Evolutionary conservation across 352 stramenopile species (phyloP).

Genomic region (Halophytophthora polymorphica): DNA sequence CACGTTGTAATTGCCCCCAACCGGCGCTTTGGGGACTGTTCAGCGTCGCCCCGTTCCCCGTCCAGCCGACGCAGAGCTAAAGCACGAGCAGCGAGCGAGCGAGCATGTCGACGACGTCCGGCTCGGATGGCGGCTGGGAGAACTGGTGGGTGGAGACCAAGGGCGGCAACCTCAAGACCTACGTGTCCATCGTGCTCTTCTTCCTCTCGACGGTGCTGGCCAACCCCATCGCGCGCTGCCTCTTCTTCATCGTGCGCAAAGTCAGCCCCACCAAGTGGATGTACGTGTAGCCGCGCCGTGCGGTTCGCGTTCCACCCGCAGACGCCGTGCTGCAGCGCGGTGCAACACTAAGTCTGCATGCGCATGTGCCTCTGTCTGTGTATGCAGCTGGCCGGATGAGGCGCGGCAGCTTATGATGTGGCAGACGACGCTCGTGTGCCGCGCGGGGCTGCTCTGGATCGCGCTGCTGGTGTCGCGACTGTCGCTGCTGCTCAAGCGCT

Average conservation of each 20-base stretch:
- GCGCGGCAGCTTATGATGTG: conserved; percentile 65
- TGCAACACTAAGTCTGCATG: neutral
- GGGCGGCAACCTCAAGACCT: conserved; percentile 45
- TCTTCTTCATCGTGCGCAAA: conserved; percentile 65
- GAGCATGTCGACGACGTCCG: conserved; percentile 30
- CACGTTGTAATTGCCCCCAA: neutral
- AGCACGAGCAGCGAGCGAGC: neutral
- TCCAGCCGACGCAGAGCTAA: neutral
- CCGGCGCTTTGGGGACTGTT: neutral
- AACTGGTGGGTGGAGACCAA: conserved; percentile 59
- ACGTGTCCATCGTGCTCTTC: conserved; percentile 73
- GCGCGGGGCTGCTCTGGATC: conserved; percentile 67
- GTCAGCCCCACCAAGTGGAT: conserved; percentile 53
- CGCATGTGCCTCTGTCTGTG: too few relatives aligned
- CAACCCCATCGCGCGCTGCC: conserved; percentile 58
- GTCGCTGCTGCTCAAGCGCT: conserved; percentile 59
- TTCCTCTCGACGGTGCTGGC: conserved; percentile 73
- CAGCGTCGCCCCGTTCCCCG: neutral
- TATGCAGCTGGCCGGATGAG: conserved; percentile 62
- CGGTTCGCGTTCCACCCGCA: too few relatives aligned
- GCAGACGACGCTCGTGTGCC: conserved; percentile 67
- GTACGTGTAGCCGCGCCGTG: conserved; percentile 21
- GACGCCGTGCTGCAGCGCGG: too few relatives aligned
- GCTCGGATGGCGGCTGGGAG: conserved; percentile 47
- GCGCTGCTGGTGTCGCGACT: conserved; percentile 54